A percentile compares a stretch with the other conserved stretches of the same genome.
Conservation (phyloP, 2,329 filamentous ascomycete species). For the Sarocladium oryzae region DNA sequence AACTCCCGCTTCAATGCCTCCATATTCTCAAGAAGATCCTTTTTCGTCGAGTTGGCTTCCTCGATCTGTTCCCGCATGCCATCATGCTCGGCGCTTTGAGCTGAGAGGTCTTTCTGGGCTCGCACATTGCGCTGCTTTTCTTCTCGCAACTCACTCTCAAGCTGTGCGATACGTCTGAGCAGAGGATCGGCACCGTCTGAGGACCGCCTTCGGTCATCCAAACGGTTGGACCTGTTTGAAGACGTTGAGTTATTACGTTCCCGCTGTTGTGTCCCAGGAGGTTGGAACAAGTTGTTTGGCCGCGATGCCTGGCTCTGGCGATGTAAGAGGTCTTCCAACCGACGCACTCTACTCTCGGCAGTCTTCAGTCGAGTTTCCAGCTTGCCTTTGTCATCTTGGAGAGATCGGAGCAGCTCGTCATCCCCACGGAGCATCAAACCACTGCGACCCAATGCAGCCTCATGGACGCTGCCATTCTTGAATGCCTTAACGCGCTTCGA, state of each 20-base stretch:
- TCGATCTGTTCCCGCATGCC: slow-evolving; percentile 65
- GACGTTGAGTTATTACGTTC: slow-evolving; percentile 44
- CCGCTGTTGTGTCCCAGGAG: slow-evolving; percentile 37
- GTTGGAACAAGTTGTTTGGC: slow-evolving; percentile 50
- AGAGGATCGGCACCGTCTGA: slow-evolving; percentile 41
- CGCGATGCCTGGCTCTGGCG: slow-evolving; percentile 61
- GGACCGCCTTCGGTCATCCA: slow-evolving; percentile 39
- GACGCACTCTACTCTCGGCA: slow-evolving; percentile 83
- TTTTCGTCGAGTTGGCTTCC: slow-evolving; percentile 86
- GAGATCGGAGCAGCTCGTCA: slow-evolving; percentile 67
- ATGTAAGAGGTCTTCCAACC: slow-evolving; percentile 87
- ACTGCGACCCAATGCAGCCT: slow-evolving; percentile 79
- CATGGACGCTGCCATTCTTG: slow-evolving; percentile 92
- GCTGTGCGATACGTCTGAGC: slow-evolving; percentile 45
- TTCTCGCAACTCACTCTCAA: slow-evolving; percentile 72
- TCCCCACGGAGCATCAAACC: slow-evolving; percentile 81
- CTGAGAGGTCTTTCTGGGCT: slow-evolving; percentile 64
- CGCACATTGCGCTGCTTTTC: slow-evolving; percentile 63
- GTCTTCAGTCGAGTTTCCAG: slow-evolving; percentile 69
- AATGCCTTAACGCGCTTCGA: slow-evolving; percentile 84
- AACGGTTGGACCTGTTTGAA: slow-evolving; percentile 38
- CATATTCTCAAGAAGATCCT: slow-evolving; percentile 90
- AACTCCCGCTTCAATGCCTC: slow-evolving; percentile 89
- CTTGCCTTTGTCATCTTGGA: slow-evolving; percentile 79
- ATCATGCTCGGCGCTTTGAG: slow-evolving; percentile 49